Evolutionary conservation across 805 yeast species (phyloP).

Genomic region (Candida odintsovae): DNA sequence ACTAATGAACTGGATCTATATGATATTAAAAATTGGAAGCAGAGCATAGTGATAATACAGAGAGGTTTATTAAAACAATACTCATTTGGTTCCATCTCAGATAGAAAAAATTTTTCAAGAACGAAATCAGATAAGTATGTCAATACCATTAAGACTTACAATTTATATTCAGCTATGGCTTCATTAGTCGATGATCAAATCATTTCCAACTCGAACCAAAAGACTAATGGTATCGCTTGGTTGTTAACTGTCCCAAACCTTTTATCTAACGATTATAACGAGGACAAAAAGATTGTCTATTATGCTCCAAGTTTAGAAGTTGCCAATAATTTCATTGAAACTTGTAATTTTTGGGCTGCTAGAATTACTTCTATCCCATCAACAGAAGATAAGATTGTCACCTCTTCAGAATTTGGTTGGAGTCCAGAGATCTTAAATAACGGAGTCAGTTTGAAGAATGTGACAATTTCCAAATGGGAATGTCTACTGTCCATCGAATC

Average conservation of each 20-base stretch:
- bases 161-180: conserved; percentile 22
- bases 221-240: conserved; percentile 21
- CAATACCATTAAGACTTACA: conserved; percentile 17
- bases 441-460: conserved; percentile 19
- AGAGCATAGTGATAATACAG: conserved; percentile 42
- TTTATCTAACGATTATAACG: conserved; percentile 13
- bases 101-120: conserved; percentile 16
- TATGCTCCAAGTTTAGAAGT: conserved; percentile 35
- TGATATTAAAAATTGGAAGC: conserved; percentile 23
- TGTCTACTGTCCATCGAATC: conserved; percentile 23
- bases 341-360: conserved; percentile 90
- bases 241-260: conserved; percentile 20
- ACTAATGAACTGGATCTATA: conserved; percentile 27
- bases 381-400: conserved; percentile 60
- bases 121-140: conserved; percentile 17
- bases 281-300: conserved; percentile 19
- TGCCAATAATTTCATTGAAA: conserved; percentile 64
- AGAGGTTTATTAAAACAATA: conserved; percentile 44
- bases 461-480: conserved; percentile 20
- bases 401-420: conserved; percentile 83
- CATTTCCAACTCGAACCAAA: conserved; percentile 15
- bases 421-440: conserved; percentile 19
- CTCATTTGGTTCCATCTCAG: conserved; percentile 28
- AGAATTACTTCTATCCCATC: conserved; percentile 75
- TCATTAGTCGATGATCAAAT: conserved; percentile 16